A percentile compares a stretch with the other conserved stretches of the same genome.
These are phyloP conservation scores for Boletus albobrunnescens DNA, from an alignment of 1,284 basidiomycete genomes.

Conservation along the genomic window DNA sequence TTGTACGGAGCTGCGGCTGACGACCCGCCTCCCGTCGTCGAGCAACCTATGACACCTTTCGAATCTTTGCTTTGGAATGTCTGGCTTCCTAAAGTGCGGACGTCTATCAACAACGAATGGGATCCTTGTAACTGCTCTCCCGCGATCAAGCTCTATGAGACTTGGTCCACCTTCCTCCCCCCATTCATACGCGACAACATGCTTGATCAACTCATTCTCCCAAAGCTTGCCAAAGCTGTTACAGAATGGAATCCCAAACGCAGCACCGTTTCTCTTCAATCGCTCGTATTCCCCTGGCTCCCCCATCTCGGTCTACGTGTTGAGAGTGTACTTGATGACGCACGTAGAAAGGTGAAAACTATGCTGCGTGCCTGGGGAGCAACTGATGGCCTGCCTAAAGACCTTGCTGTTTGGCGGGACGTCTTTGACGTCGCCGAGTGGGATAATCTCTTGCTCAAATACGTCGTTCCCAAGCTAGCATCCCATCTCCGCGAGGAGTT, in stretches of 20 bases:
- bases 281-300: conserved; percentile 94
- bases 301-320: conserved; percentile 79
- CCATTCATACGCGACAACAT: conserved; percentile 92
- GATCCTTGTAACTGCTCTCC: conserved; percentile 66
- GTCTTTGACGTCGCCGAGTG: conserved; percentile 81
- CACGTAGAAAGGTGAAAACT: conserved; percentile 79
- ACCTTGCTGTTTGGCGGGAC: conserved; percentile 77
- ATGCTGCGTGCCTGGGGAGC: conserved; percentile 76
- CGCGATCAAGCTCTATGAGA: conserved; percentile 80
- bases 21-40: conserved; percentile 35
- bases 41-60: conserved; percentile 86
- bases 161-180: conserved; percentile 86
- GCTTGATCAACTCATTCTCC: conserved; percentile 91
- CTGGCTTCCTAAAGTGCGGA: conserved; percentile 93
- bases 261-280: conserved; percentile 61
- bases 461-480: conserved; percentile 87
- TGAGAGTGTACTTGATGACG: conserved; percentile 79
- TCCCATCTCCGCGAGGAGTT: conserved; percentile 78
- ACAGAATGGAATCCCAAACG: conserved; percentile 74
- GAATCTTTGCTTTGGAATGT: conserved; percentile 92
- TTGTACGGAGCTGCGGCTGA: conserved; percentile 49
- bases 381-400: conserved; percentile 71
- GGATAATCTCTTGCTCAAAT: conserved; percentile 88
- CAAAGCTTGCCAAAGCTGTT: conserved; percentile 85
- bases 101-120: conserved; percentile 93